These are phyloP conservation scores for Metarhizium sp. DNA, from an alignment of 2,329 filamentous ascomycete genomes.

Conservation along the genomic window DNA sequence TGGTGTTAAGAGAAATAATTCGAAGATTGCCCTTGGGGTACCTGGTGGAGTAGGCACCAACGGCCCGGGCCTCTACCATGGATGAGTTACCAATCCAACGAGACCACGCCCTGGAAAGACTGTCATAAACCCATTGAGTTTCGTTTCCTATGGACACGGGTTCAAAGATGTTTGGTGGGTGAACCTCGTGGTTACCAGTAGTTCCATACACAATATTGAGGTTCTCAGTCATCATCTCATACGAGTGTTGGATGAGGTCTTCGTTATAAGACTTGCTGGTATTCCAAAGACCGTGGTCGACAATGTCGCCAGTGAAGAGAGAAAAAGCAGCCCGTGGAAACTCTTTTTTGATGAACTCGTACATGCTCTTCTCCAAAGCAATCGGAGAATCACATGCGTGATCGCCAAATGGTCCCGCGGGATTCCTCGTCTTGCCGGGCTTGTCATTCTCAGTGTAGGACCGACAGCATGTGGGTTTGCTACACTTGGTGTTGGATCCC, in stretches of 20 bases:
- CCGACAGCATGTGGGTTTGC: constrained; percentile 50
- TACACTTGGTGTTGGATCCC: constrained; percentile 43
- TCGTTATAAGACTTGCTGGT: constrained; percentile 25
- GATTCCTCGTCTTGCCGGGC: constrained; percentile 33
- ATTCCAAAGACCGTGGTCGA: constrained; percentile 40
- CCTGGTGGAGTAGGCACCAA: constrained; percentile 40
- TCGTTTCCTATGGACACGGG: constrained; percentile 27
- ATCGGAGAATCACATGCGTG: constrained; percentile 41
- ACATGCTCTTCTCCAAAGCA: constrained; percentile 43
- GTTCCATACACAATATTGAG: constrained; percentile 40
- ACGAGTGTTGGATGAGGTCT: constrained; percentile 32
- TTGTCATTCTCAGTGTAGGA: constrained; percentile 34
- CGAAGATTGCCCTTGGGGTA: constrained; percentile 37
- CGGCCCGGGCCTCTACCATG: constrained; percentile 22
- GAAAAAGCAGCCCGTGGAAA: constrained; percentile 38
- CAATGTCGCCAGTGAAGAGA: constrained; percentile 49
- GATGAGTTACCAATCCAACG: constrained; percentile 33
- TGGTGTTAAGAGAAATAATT: constrained; percentile 51
- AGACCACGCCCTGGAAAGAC: constrained; percentile 35
- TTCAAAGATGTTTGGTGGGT: constrained; percentile 42
- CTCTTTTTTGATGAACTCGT: constrained; percentile 36
- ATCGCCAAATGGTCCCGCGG: constrained; percentile 42
- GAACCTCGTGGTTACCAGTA: constrained; percentile 47
- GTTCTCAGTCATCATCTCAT: constrained; percentile 32
- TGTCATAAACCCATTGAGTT: constrained; percentile 43